These are phyloP conservation scores for Mangifera indica DNA, from an alignment of 345 rosid species.

Conservation along the genomic window DNA sequence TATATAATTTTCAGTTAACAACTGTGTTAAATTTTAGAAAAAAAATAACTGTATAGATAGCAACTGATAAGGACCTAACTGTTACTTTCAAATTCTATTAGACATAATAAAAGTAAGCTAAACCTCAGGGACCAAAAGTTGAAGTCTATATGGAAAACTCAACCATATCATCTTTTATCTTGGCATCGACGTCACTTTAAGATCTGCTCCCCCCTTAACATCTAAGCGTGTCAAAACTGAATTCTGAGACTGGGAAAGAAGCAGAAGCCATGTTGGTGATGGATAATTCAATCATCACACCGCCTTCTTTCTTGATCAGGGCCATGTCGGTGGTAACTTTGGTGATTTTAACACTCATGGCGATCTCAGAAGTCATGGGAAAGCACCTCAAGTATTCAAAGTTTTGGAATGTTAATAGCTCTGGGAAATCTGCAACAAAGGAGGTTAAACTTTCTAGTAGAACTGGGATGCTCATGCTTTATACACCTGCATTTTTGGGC, in stretches of 20 bases:
- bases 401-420: conserved; percentile 31
- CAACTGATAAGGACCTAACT: no score
- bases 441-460: conserved; percentile 39
- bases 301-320: conserved; percentile 35
- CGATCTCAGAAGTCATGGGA: conserved; percentile 47
- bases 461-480: conserved; percentile 58
- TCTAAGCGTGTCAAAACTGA: not conserved
- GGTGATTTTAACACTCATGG: conserved; percentile 28
- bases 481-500: conserved; percentile 58
- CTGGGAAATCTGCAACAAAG: not conserved
- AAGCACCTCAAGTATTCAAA: conserved; percentile 57
- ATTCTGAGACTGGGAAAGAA: not conserved
- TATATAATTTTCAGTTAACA: no score
- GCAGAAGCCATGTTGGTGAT: conserved; percentile 6
- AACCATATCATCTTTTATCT: no score
- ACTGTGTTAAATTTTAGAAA: no score
- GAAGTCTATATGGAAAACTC: no score
- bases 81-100: no score
- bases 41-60: no score
- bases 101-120: no score
- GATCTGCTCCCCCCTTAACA: not conserved
- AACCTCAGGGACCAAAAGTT: no score
- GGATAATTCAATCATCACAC: conserved; percentile 31
- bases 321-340: conserved; percentile 34
- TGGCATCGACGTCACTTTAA: not conserved